Conservation (phyloP, 1,284 basidiomycete genomes). For the Grifola frondosa region DNA sequence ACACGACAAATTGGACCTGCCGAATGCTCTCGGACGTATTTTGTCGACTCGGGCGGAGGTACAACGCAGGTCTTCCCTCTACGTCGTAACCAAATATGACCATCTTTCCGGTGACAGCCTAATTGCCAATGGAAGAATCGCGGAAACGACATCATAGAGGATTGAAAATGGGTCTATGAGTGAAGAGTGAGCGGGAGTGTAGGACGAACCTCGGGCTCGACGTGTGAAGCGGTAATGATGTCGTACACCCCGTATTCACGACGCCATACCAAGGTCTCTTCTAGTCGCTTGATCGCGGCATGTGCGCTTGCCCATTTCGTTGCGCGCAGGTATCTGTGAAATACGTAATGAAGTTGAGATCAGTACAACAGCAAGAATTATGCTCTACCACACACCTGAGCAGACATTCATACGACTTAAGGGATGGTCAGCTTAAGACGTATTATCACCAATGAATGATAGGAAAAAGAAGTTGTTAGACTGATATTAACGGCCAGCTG, state of each 20-base stretch:
- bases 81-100: constrained; percentile 76
- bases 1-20: constrained; percentile 78
- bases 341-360: constrained; percentile 2
- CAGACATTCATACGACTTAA: constrained; percentile 65
- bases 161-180: too few relatives aligned
- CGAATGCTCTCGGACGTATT: constrained; percentile 76
- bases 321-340: constrained; percentile 64
- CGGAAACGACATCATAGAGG: constrained; percentile 3
- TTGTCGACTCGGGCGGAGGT: constrained; percentile 81
- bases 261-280: constrained; percentile 72
- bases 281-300: constrained; percentile 58
- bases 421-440: background rate
- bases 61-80: constrained; percentile 66
- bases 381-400: constrained; percentile 45
- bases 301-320: constrained; percentile 62
- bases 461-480: too few relatives aligned
- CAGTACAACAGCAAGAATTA: background rate
- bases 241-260: constrained; percentile 71
- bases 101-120: constrained; percentile 75
- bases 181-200: background rate
- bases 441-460: too few relatives aligned
- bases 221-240: constrained; percentile 50
- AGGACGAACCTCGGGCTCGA: constrained; percentile 66
- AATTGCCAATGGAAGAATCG: too few relatives aligned
- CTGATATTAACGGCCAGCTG: too few relatives aligned